phyloP scores from a whole-genome alignment of 2,329 filamentous ascomycete species.

The Colletotrichum liaoningense region DNA sequence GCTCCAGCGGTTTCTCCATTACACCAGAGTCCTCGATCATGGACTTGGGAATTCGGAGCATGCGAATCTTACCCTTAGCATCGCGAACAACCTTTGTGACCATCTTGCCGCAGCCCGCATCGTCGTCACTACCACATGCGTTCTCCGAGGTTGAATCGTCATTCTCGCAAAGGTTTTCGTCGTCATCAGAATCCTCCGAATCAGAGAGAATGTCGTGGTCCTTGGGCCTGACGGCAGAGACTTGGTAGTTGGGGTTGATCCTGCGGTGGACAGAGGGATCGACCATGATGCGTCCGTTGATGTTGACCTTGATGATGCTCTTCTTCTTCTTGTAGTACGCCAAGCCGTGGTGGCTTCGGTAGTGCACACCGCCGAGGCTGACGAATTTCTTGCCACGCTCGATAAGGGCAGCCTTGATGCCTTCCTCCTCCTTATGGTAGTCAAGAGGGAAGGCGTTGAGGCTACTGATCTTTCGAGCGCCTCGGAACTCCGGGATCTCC shows the following conservation, averaged over 20 bases:
- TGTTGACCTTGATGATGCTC: constrained; percentile 80
- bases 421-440: constrained; percentile 80
- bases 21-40: constrained; percentile 46
- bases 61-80: constrained; percentile 46
- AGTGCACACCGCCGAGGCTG: constrained; percentile 82
- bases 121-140: constrained; percentile 52
- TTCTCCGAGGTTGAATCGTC: constrained; percentile 51
- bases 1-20: constrained; percentile 61
- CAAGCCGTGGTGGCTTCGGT: constrained; percentile 84
- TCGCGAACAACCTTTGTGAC: constrained; percentile 65
- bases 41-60: constrained; percentile 49
- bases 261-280: constrained; percentile 85
- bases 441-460: constrained; percentile 81
- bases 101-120: constrained; percentile 51
- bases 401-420: constrained; percentile 74
- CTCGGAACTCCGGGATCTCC: constrained; percentile 81
- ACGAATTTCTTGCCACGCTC: constrained; percentile 89
- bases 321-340: constrained; percentile 88
- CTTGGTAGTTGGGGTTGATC: constrained; percentile 86
- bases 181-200: constrained; percentile 58
- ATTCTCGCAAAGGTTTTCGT: constrained; percentile 52
- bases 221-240: constrained; percentile 79
- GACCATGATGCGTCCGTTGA: constrained; percentile 90
- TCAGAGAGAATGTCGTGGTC: constrained; percentile 71
- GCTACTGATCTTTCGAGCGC: constrained; percentile 83